Evolutionary conservation across 2,329 filamentous ascomycete species (phyloP).

Genomic region (Cordyceps sp.): DNA sequence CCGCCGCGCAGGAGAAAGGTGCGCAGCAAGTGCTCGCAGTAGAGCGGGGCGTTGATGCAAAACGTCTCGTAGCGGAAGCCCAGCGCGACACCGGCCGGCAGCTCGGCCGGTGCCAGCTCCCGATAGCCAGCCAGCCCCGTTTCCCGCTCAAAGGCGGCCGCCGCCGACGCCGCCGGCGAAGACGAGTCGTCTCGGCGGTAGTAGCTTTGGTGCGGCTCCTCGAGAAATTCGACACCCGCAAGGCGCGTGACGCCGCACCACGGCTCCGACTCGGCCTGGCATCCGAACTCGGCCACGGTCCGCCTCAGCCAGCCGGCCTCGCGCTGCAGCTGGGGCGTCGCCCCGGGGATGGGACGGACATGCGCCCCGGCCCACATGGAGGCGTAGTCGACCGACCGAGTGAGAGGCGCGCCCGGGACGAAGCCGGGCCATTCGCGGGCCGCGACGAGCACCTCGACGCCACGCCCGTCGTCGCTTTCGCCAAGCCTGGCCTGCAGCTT

Average conservation of each 20-base stretch:
- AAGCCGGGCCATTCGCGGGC: slow-evolving; percentile 18
- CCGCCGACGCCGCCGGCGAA: slow-evolving; percentile 11
- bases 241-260: slow-evolving; percentile 29
- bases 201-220: slow-evolving; percentile 24
- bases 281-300: slow-evolving; percentile 10
- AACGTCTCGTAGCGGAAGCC: slow-evolving; percentile 36
- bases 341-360: slow-evolving; percentile 30
- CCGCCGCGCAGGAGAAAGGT: slow-evolving; percentile 15
- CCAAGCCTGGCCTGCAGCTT: slow-evolving; percentile 18
- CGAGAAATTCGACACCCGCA: slow-evolving; percentile 34
- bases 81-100: slow-evolving; percentile 24
- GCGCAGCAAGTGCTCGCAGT: slow-evolving; percentile 22
- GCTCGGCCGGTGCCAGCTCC: slow-evolving; percentile 14
- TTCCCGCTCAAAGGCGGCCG: slow-evolving; percentile 9
- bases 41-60: slow-evolving; percentile 37
- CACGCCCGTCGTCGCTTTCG: not conserved
- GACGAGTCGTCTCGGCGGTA: too few species aligned
- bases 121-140: slow-evolving; percentile 12
- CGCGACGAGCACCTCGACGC: slow-evolving; percentile 9
- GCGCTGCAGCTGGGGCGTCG: slow-evolving; percentile 13
- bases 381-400: slow-evolving; percentile 26
- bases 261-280: slow-evolving; percentile 9
- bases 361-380: slow-evolving; percentile 42
- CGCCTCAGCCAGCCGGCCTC: slow-evolving; percentile 16
- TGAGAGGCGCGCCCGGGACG: slow-evolving; percentile 12